Conservation (phyloP, 805 yeast genomes). For the Blastobotrys muscicola region DNA sequence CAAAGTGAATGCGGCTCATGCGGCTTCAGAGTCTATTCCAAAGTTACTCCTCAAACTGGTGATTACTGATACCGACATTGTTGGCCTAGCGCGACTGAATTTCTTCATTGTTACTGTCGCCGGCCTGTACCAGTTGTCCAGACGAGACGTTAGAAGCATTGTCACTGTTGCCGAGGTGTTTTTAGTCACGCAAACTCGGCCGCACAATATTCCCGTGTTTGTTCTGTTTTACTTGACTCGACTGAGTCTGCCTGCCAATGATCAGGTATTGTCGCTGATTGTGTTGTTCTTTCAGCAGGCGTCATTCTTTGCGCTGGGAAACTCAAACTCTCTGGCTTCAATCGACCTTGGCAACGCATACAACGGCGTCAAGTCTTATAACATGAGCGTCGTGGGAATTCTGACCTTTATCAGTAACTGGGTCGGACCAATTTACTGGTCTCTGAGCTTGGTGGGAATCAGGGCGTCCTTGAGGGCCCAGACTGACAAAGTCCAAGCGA, state of each 20-base stretch:
- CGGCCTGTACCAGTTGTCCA: conserved; percentile 15
- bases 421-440: conserved; percentile 80
- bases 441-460: conserved; percentile 28
- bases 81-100: conserved; percentile 22
- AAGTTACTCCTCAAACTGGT: conserved; percentile 22
- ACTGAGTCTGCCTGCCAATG: conserved; percentile 7
- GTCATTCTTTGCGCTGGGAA: conserved; percentile 79
- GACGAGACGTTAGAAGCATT: conserved; percentile 9
- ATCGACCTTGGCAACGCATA: conserved; percentile 87
- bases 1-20: conserved; percentile 44
- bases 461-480: conserved; percentile 5
- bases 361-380: conserved; percentile 71
- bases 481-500: conserved; percentile 8
- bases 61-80: conserved; percentile 2
- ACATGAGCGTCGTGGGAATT: conserved; percentile 60
- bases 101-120: conserved; percentile 19
- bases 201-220: conserved; percentile 48
- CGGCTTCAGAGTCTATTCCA: conserved; percentile 50
- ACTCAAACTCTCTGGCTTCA: conserved; percentile 86
- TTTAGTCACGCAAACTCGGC: conserved; percentile 46
- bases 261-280: conserved; percentile 12
- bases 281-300: conserved; percentile 47
- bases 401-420: conserved; percentile 79
- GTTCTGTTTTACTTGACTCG: conserved; percentile 28
- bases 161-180: conserved; percentile 24